These are phyloP conservation scores for Tricholoma sp. DNA, from an alignment of 768 basidiomycete genomes.

Conservation along the genomic window DNA sequence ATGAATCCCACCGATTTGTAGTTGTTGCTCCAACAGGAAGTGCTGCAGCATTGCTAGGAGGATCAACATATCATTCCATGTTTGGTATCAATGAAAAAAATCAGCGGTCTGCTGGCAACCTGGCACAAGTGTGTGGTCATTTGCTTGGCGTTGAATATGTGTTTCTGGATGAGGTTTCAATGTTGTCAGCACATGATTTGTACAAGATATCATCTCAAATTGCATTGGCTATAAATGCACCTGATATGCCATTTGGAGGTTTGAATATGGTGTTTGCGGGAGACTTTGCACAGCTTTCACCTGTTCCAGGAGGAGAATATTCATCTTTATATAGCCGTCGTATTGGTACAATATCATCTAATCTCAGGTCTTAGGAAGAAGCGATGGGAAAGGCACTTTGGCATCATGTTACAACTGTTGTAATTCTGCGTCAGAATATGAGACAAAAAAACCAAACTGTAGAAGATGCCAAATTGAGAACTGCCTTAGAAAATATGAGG, in stretches of 20 bases:
- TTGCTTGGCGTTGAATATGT: conserved; percentile 24
- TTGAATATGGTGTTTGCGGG: conserved; percentile 16
- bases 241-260: conserved; percentile 26
- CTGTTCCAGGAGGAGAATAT: neutral
- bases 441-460: neutral
- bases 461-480: neutral
- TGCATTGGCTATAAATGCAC: conserved; percentile 12
- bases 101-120: neutral
- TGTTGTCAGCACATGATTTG: conserved; percentile 30
- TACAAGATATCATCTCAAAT: conserved; percentile 24
- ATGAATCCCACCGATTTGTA: conserved; percentile 22
- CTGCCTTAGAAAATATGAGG: too few species aligned
- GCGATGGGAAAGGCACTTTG: conserved; percentile 17
- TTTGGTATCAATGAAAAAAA: conserved; percentile 6
- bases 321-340: neutral
- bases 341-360: neutral
- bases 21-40: conserved; percentile 23
- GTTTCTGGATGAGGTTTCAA: conserved; percentile 23
- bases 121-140: conserved; percentile 6
- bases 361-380: neutral
- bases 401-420: conserved; percentile 19
- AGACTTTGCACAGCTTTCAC: neutral
- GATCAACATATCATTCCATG: conserved; percentile 21
- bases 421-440: neutral
- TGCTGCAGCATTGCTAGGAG: conserved; percentile 22